A percentile compares a stretch with the other conserved stretches of the same genome.
phyloP scores from a whole-genome alignment of 345 rosid genomes.

The Eucalyptus regnans region DNA sequence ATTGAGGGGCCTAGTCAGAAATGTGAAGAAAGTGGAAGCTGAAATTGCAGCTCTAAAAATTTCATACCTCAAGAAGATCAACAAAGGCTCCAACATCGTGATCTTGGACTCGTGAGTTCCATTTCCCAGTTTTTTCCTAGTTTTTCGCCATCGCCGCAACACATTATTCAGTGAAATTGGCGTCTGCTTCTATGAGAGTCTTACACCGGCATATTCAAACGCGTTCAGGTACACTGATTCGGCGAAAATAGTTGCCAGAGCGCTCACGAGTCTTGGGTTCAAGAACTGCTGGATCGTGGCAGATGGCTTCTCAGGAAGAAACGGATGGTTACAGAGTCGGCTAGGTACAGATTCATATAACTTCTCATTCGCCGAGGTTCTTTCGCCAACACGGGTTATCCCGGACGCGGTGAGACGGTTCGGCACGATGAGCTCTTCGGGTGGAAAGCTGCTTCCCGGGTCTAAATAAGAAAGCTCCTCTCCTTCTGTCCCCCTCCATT shows the following conservation, averaged over 20 bases:
- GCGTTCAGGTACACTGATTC: constrained; percentile 63
- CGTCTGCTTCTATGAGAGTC: background rate
- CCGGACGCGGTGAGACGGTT: constrained; percentile 47
- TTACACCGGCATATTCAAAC: background rate
- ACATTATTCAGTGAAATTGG: background rate
- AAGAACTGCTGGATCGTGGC: constrained; percentile 67
- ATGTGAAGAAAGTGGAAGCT: constrained; percentile 70
- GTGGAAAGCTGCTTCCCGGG: constrained; percentile 59
- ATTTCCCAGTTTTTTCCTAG: background rate
- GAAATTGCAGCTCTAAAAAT: constrained; percentile 87
- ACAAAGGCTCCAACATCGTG: constrained; percentile 74
- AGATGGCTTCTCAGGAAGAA: constrained; percentile 80
- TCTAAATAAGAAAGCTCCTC: constrained; percentile 19
- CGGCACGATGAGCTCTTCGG: constrained; percentile 36
- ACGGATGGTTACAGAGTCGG: constrained; percentile 87
- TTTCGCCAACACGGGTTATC: constrained; percentile 59
- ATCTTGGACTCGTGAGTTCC: constrained; percentile 79
- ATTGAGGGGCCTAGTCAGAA: constrained; percentile 60
- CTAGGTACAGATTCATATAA: constrained; percentile 79
- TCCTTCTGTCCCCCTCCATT: background rate
- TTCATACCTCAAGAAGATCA: constrained; percentile 73
- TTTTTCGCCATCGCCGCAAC: background rate
- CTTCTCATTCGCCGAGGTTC: constrained; percentile 46
- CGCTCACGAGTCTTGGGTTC: constrained; percentile 61
- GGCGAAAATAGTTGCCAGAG: constrained; percentile 63